Evolutionary conservation across 2,329 filamentous ascomycete genomes (phyloP).

Genomic region (Botryosphaeria dothidea): DNA sequence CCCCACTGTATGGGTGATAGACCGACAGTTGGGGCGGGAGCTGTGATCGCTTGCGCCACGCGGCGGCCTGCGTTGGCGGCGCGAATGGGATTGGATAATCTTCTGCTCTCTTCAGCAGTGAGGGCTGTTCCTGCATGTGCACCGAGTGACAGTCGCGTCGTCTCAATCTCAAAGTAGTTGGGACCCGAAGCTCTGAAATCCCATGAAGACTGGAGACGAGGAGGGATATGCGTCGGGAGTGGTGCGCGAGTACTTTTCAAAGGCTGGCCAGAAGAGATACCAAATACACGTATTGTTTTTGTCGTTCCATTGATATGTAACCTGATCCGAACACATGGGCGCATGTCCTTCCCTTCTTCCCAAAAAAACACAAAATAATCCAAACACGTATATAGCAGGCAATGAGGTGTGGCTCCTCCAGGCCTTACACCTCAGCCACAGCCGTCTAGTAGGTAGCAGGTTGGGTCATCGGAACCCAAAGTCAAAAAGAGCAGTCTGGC

Average conservation of each 20-base stretch:
- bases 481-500: not conserved
- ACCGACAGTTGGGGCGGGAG: not conserved
- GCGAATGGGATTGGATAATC: not conserved
- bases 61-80: not conserved
- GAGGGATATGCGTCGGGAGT: too few species aligned
- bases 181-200: too few species aligned
- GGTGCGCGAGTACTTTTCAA: too few species aligned
- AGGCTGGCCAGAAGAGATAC: not conserved
- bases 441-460: constrained; percentile 8
- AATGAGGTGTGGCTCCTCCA: not conserved
- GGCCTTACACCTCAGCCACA: constrained; percentile 7
- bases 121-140: not conserved
- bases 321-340: constrained; percentile 17
- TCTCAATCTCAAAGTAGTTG: not conserved
- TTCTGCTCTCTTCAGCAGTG: not conserved
- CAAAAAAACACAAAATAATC: not conserved
- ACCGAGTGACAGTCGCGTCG: not conserved
- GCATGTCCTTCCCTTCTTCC: constrained; percentile 3
- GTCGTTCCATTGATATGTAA: constrained; percentile 12
- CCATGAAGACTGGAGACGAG: too few species aligned
- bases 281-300: constrained; percentile 17
- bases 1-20: not conserved
- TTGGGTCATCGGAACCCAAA: not conserved
- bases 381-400: constrained; percentile 11
- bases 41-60: not conserved